phyloP scores from a whole-genome alignment of 208 protist species.

The Leishmania mexicana region DNA sequence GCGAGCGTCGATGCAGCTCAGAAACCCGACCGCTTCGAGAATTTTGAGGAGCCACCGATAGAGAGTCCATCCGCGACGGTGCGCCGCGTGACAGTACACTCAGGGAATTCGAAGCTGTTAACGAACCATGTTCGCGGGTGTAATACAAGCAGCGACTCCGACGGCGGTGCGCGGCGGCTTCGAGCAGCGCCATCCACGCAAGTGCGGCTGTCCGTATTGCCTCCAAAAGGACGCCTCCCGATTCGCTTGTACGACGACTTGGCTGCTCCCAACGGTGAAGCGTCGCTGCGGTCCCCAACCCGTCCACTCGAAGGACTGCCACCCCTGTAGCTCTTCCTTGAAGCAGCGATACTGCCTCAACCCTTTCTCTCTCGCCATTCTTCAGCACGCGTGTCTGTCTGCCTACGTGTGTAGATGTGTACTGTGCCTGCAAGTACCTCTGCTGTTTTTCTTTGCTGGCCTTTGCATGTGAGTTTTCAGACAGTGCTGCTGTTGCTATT shows the following conservation, averaged over 20 bases:
- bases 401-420: background rate
- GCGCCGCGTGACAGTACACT: conserved; percentile 23
- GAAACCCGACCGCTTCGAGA: conserved; percentile 21
- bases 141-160: background rate
- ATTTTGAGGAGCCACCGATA: conserved; percentile 19
- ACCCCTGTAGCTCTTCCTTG: conserved; percentile 9
- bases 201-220: conserved; percentile 1
- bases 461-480: background rate
- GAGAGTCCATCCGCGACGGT: conserved; percentile 27
- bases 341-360: background rate
- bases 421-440: background rate
- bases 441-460: background rate
- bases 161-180: conserved; percentile 9
- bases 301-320: conserved; percentile 19
- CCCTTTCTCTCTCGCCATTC: conserved; percentile 1
- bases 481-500: background rate
- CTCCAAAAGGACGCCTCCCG: background rate
- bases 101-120: conserved; percentile 6
- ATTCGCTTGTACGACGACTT: background rate
- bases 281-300: background rate
- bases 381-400: background rate
- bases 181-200: background rate
- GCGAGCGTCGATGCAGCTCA: too few relatives aligned
- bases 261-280: background rate
- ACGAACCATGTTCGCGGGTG: conserved; percentile 1